Evolutionary conservation across 768 basidiomycete genomes (phyloP).

Genomic region (Amanita jacksonii): DNA sequence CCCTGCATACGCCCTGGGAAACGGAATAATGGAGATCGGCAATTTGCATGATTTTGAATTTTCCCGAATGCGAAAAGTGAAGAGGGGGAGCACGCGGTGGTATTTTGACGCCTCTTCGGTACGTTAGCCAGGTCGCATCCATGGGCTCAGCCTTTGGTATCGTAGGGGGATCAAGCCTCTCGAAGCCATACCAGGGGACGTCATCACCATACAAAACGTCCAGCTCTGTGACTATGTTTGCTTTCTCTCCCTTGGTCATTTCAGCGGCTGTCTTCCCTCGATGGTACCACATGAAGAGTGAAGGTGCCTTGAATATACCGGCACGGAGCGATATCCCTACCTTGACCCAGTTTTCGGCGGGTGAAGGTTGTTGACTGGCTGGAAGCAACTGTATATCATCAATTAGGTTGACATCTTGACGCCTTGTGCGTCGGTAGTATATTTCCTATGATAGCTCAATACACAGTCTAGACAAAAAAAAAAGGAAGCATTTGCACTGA

Average conservation of each 20-base stretch:
- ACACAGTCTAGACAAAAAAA: background rate
- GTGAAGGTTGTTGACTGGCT: conserved; percentile 39
- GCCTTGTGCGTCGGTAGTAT: conserved; percentile 79
- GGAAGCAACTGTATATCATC: conserved; percentile 61
- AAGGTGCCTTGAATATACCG: conserved; percentile 46
- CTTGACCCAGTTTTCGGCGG: conserved; percentile 51
- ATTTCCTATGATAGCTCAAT: conserved; percentile 33
- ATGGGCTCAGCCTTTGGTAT: conserved; percentile 30
- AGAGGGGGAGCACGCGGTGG: conserved; percentile 68
- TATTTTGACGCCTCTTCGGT: conserved; percentile 65
- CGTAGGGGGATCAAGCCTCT: conserved; percentile 56
- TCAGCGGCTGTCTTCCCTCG: conserved; percentile 52
- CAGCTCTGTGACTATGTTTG: conserved; percentile 78
- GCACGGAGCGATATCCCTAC: conserved; percentile 52
- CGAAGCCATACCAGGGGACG: conserved; percentile 80
- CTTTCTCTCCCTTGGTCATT: conserved; percentile 45
- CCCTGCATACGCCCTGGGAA: conserved; percentile 65
- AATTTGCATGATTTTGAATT: conserved; percentile 83
- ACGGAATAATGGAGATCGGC: conserved; percentile 94
- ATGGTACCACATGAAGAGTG: conserved; percentile 75
- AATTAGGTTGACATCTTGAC: conserved; percentile 73
- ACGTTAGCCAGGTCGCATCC: conserved; percentile 55
- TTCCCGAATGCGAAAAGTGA: conserved; percentile 75
- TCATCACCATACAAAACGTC: conserved; percentile 85
- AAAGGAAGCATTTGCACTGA: conserved; percentile 32